These are phyloP conservation scores for Biscogniauxia mediterranea DNA, from an alignment of 2,329 filamentous ascomycete genomes.

Conservation along the genomic window DNA sequence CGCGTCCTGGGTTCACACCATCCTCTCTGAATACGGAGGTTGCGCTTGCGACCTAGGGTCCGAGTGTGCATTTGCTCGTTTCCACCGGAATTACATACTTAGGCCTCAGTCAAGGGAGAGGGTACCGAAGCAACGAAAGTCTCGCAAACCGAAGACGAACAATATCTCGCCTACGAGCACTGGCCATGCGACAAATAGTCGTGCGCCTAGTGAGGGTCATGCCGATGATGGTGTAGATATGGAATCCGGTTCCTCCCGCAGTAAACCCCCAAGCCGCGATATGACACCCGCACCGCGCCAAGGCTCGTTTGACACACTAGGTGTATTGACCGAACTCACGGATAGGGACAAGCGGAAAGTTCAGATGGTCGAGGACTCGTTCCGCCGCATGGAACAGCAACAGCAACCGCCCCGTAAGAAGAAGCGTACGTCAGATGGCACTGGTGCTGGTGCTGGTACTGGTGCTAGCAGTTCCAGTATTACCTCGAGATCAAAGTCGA, in stretches of 20 bases:
- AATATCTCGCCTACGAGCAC: slow-evolving; percentile 62
- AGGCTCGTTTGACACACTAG: slow-evolving; percentile 58
- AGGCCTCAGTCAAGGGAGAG: slow-evolving; percentile 42
- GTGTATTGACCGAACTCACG: slow-evolving; percentile 62
- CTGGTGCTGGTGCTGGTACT: too few relatives aligned
- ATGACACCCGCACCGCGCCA: slow-evolving; percentile 58
- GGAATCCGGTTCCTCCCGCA: slow-evolving; percentile 56
- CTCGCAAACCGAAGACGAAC: slow-evolving; percentile 53
- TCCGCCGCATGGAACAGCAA: slow-evolving; percentile 61
- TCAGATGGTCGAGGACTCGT: slow-evolving; percentile 62
- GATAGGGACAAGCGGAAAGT: slow-evolving; percentile 68
- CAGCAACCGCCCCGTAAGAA: slow-evolving; percentile 58
- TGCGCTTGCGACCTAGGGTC: slow-evolving; percentile 69
- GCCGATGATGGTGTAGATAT: slow-evolving; percentile 54
- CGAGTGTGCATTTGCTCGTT: slow-evolving; percentile 63
- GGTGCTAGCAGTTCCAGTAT: slow-evolving; percentile 34
- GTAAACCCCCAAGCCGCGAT: slow-evolving; percentile 66
- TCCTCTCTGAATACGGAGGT: slow-evolving; percentile 75
- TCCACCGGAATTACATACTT: slow-evolving; percentile 56
- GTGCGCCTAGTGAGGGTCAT: slow-evolving; percentile 62
- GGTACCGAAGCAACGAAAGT: slow-evolving; percentile 46
- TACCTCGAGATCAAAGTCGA: slow-evolving; percentile 40
- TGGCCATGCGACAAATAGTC: slow-evolving; percentile 60
- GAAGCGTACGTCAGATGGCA: slow-evolving; percentile 57
- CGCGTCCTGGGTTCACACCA: slow-evolving; percentile 63